phyloP scores from a whole-genome alignment of 2,329 filamentous ascomycete species.

The Fusarium foetens region DNA sequence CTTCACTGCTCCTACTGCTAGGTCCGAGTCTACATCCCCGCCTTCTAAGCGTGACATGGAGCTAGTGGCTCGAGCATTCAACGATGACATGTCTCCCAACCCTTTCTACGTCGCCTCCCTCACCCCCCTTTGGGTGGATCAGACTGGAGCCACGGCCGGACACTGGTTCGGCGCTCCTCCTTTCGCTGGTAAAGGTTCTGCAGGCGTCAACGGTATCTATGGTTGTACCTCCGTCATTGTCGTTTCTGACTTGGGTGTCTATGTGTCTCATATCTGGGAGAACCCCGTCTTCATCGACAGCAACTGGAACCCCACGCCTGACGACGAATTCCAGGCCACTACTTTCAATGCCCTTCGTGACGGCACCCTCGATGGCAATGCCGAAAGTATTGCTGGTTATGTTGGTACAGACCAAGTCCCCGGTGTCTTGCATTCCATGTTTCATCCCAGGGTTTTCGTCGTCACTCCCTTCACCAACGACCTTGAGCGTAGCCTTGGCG shows the following conservation, averaged over 20 bases:
- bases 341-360: slow-evolving; percentile 27
- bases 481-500: not conserved
- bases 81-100: slow-evolving; percentile 16
- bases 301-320: not conserved
- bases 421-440: slow-evolving; percentile 13
- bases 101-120: slow-evolving; percentile 18
- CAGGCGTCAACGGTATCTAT: slow-evolving; percentile 38
- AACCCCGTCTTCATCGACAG: slow-evolving; percentile 25
- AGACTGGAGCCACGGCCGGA: slow-evolving; percentile 17
- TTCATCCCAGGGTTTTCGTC: slow-evolving; percentile 27
- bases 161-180: slow-evolving; percentile 10
- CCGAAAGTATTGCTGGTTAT: slow-evolving; percentile 9
- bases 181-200: not conserved
- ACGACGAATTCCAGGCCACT: slow-evolving; percentile 3
- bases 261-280: slow-evolving; percentile 41
- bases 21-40: not conserved
- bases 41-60: not conserved
- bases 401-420: slow-evolving; percentile 15
- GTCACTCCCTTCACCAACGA: slow-evolving; percentile 23
- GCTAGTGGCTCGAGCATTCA: not conserved
- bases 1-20: slow-evolving; percentile 6
- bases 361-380: not conserved
- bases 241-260: slow-evolving; percentile 25
- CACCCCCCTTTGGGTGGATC: slow-evolving; percentile 21
- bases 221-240: slow-evolving; percentile 39